These are phyloP conservation scores for Hyphopichia buzzinii DNA, from an alignment of 1,139 yeast species.

Conservation along the genomic window DNA sequence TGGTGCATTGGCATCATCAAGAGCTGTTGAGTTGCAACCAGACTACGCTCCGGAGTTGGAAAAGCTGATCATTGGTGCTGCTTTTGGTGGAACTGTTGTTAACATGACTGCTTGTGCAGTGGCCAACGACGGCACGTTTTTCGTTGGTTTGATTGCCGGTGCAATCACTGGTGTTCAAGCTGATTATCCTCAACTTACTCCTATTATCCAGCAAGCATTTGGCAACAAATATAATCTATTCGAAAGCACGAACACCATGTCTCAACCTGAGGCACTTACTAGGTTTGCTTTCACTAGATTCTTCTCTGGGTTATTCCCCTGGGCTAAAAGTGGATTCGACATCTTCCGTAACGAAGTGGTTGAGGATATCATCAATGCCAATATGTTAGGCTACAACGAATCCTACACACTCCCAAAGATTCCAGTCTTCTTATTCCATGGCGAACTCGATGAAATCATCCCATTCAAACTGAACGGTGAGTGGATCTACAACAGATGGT, in stretches of 20 bases:
- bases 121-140: slow-evolving; percentile 19
- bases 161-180: slow-evolving; percentile 26
- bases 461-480: slow-evolving; percentile 21
- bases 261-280: slow-evolving; percentile 13
- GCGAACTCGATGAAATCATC: slow-evolving; percentile 26
- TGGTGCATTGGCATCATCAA: slow-evolving; percentile 20
- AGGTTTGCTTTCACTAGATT: slow-evolving; percentile 12
- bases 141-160: slow-evolving; percentile 24
- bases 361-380: slow-evolving; percentile 14
- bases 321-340: slow-evolving; percentile 14
- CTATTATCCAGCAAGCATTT: slow-evolving; percentile 5
- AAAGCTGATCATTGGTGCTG: slow-evolving; percentile 23
- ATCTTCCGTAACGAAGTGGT: slow-evolving; percentile 15
- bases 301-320: slow-evolving; percentile 15
- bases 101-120: slow-evolving; percentile 21
- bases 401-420: slow-evolving; percentile 22
- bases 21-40: slow-evolving; percentile 24
- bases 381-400: slow-evolving; percentile 19
- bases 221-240: slow-evolving; percentile 11
- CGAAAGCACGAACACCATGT: slow-evolving; percentile 12
- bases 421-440: slow-evolving; percentile 36
- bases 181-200: slow-evolving; percentile 23
- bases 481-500: slow-evolving; percentile 30
- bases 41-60: slow-evolving; percentile 30
- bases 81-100: slow-evolving; percentile 31